These are phyloP conservation scores for Cadophora sp. DNA, from an alignment of 2,329 filamentous ascomycete species.

Conservation along the genomic window DNA sequence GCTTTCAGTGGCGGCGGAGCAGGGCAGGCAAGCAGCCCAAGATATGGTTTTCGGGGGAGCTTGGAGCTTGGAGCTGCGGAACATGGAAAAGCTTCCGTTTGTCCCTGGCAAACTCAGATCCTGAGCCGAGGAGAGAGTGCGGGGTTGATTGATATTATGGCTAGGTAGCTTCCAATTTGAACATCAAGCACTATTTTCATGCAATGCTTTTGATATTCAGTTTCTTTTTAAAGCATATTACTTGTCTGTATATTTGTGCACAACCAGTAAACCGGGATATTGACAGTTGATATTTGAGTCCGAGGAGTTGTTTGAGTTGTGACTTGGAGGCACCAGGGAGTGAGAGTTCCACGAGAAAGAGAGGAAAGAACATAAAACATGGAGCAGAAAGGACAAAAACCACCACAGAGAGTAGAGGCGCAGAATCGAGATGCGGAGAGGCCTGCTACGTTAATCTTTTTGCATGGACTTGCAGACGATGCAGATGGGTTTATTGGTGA, in stretches of 20 bases:
- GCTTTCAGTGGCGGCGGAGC: background rate
- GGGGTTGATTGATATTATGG: conserved; percentile 4
- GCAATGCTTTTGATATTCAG: no score
- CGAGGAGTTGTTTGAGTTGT: no score
- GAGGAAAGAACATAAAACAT: background rate
- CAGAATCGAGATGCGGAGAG: conserved; percentile 70
- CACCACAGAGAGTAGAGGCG: conserved; percentile 26
- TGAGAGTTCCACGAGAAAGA: background rate
- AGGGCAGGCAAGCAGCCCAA: background rate
- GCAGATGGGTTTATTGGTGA: conserved; percentile 72
- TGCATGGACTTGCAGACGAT: conserved; percentile 87
- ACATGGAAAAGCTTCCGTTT: conserved; percentile 10
- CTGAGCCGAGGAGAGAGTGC: conserved; percentile 3
- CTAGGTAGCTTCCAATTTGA: background rate
- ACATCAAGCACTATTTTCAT: no score
- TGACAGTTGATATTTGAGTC: background rate
- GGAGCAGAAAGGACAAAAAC: conserved; percentile 22
- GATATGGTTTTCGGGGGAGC: background rate
- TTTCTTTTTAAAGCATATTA: no score
- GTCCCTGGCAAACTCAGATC: conserved; percentile 1
- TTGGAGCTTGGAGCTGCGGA: background rate
- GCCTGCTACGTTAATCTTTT: conserved; percentile 93
- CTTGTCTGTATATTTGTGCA: no score
- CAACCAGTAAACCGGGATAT: no score
- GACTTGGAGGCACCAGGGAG: no score